phyloP scores from a whole-genome alignment of 306 rosid species.

The Pyrus pyrifolia region DNA sequence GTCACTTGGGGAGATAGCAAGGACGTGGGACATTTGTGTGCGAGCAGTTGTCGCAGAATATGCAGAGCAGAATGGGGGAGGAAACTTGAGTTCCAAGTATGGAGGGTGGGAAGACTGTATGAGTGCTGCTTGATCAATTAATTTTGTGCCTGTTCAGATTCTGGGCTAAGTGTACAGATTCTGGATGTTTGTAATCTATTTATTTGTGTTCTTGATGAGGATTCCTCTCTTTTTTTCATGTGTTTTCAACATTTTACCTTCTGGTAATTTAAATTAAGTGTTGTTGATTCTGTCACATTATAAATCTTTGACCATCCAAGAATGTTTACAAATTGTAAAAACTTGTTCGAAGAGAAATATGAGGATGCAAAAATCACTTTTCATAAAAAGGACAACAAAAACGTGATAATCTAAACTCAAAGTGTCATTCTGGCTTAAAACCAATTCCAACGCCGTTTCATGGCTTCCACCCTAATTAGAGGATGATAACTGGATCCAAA shows the following conservation, averaged over 20 bases:
- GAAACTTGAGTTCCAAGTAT: conserved; percentile 38
- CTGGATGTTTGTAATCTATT: background rate
- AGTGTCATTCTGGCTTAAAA: no score
- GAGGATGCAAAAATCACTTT: no score
- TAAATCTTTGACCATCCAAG: background rate
- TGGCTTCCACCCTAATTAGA: no score
- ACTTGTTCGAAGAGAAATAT: background rate
- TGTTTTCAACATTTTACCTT: no score
- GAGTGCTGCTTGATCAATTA: background rate
- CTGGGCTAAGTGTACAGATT: background rate
- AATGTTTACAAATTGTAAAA: background rate
- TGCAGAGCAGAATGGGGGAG: conserved; percentile 42
- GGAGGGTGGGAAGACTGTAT: conserved; percentile 39
- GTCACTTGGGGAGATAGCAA: conserved; percentile 33
- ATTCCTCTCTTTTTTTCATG: no score
- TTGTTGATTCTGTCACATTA: background rate
- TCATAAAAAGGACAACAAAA: no score
- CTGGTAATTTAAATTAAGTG: no score
- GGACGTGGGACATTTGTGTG: conserved; percentile 38
- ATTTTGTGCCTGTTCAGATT: background rate
- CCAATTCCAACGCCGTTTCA: no score
- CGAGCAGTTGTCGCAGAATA: conserved; percentile 33
- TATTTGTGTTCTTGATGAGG: background rate
- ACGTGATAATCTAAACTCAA: no score
- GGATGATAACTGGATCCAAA: no score